Conservation (phyloP, 1,284 basidiomycete genomes). For the Ganoderma multipileum region DNA sequence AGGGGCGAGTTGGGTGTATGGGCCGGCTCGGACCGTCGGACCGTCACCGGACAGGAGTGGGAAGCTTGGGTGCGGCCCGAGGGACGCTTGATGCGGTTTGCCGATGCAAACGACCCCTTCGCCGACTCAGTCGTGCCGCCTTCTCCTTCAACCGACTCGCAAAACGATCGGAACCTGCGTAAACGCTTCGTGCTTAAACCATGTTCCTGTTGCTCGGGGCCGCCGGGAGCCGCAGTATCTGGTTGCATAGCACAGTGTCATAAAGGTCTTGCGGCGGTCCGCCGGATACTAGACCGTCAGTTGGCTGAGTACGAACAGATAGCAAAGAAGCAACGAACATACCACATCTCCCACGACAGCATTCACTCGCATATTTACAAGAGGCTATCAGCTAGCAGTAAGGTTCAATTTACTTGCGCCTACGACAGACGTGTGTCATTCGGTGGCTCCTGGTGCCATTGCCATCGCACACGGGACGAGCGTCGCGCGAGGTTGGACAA, state of each 20-base stretch:
- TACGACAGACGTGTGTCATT: not conserved
- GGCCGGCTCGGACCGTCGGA: slow-evolving; percentile 24
- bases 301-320: not conserved
- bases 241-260: not conserved
- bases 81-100: not conserved
- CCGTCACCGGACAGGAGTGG: slow-evolving; percentile 11
- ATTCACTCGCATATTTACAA: not conserved
- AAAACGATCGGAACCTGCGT: slow-evolving; percentile 9
- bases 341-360: not conserved
- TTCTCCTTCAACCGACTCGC: not conserved
- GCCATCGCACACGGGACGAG: not conserved
- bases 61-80: slow-evolving; percentile 8
- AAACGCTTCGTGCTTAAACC: not conserved
- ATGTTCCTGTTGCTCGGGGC: not conserved
- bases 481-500: not conserved
- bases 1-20: slow-evolving; percentile 3
- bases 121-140: not conserved
- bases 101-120: not conserved
- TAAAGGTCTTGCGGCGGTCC: not conserved
- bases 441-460: not conserved
- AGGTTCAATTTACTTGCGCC: slow-evolving; percentile 5
- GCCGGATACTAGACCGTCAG: slow-evolving; percentile 1
- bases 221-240: not conserved
- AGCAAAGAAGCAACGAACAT: slow-evolving; percentile 8
- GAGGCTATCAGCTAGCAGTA: not conserved